Base-by-base conservation (phyloP, 2,329 filamentous ascomycete species). In the Alternaria sp. region DNA sequence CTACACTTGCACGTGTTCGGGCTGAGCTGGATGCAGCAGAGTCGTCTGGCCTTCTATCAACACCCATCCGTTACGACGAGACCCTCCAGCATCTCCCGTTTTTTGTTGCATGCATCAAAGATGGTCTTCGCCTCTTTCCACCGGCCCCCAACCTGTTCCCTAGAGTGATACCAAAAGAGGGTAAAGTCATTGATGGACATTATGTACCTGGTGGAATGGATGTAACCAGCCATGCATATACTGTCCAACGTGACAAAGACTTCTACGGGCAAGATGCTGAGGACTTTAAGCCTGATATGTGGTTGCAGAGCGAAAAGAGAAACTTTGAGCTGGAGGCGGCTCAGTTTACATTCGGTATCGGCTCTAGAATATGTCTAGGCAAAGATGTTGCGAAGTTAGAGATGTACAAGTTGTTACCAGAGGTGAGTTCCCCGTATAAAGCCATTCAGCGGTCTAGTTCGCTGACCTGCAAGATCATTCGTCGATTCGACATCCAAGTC, bases 71-170 rank as follows among this genome's bases (percentile, higher is more conserved):
- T 24, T 75, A 68, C 44, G 73, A 77, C 41, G 72, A 77, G 49
- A 71, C 72, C 12, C 68, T 70, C n/a, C 62, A 60, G 9, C 70
- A 75, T 43, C 70, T 76, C 43, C 84, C 81, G 1, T 86, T 79
- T 71, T 86, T 82, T 61, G 73, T 82, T 3, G 83, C 82, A 1
- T 85, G 83, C 61, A 79, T 87, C 46, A 81, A 81, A 26, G 84
- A 86, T 66, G 79, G 80, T 1, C 74, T 86, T 65, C 82, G 84
- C 2, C 75, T 87, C 20, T 80, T 81, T 54, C 84, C 84, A 1
- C 79, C 84, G 0, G 84, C 82, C 0, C 81, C 83, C 2, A 85
- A 82, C 57, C 79, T 86, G 26, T 84, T 86, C 67, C 81, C 83
- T 3, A 79, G 84, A 0, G 70, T 83, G 5, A 75, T 54, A 8